Percentiles rank a stretch among this genome's conserved stretches.
Evolutionary conservation across 2,329 filamentous ascomycete genomes (phyloP).

Genomic region (Aspergillus tubingensis): DNA sequence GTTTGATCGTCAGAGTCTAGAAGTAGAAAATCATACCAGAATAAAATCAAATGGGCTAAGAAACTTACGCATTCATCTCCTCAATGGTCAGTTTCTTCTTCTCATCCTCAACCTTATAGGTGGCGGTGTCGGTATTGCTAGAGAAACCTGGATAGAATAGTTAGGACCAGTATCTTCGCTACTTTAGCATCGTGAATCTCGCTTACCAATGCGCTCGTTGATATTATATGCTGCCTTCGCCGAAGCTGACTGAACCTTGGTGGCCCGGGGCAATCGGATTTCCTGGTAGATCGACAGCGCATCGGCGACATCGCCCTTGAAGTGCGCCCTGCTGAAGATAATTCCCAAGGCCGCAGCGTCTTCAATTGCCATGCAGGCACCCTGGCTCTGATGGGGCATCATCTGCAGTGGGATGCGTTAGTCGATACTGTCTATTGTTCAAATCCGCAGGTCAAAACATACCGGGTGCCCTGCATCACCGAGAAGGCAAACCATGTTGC

Average conservation of each 20-base stretch:
- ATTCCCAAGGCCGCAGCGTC: constrained; percentile 66
- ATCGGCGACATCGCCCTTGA: constrained; percentile 52
- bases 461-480: constrained; percentile 69
- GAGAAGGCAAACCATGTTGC: constrained; percentile 57
- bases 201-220: constrained; percentile 61
- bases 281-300: constrained; percentile 54
- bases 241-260: constrained; percentile 59
- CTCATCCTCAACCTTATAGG: constrained; percentile 65
- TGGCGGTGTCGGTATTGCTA: constrained; percentile 56
- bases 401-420: constrained; percentile 43
- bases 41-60: background rate
- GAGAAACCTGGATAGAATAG: constrained; percentile 56
- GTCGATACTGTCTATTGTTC: background rate
- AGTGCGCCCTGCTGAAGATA: constrained; percentile 55
- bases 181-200: background rate
- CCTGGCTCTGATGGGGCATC: constrained; percentile 71
- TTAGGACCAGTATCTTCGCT: constrained; percentile 10
- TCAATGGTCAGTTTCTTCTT: constrained; percentile 66
- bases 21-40: background rate
- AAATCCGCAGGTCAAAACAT: constrained; percentile 11
- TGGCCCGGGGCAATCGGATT: constrained; percentile 58
- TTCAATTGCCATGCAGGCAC: constrained; percentile 69
- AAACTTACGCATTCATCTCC: constrained; percentile 65
- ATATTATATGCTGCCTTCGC: constrained; percentile 63
- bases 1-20: background rate